Evolutionary conservation across 129 eudicot genomes (phyloP).

Genomic region (Smallanthus sonchifolius): DNA sequence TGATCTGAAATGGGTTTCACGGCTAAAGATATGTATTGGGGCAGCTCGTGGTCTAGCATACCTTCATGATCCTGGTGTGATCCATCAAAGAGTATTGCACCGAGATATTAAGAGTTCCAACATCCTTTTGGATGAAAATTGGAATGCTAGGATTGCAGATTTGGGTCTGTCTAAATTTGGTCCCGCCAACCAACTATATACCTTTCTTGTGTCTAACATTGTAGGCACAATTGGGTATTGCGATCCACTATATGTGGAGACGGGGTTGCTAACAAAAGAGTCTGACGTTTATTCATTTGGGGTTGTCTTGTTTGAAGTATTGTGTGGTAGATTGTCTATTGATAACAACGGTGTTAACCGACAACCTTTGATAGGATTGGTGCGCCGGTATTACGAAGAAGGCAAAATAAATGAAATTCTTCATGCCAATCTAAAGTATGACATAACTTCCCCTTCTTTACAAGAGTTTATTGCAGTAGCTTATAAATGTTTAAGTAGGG

Average conservation of each 20-base stretch:
- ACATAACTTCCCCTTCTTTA: not conserved
- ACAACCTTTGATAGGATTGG: not conserved
- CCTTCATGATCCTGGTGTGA: too few relatives aligned
- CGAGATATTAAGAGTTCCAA: too few relatives aligned
- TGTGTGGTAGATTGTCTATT: not conserved
- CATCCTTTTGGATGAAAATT: too few relatives aligned
- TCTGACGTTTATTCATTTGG: conserved; percentile 18
- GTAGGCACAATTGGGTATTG: conserved; percentile 22
- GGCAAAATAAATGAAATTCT: not conserved
- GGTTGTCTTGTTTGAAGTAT: conserved; percentile 9
- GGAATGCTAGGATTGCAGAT: too few relatives aligned
- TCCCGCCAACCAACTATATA: not conserved
- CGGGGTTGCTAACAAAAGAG: conserved; percentile 12
- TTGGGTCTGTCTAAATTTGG: too few relatives aligned
- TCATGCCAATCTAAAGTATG: not conserved
- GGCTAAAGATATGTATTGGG: too few relatives aligned
- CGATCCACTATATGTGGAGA: conserved; percentile 12
- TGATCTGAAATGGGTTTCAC: too few relatives aligned
- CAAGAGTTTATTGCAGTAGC: not conserved
- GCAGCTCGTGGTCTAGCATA: too few relatives aligned
- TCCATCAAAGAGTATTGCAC: too few relatives aligned
- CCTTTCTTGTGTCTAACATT: conserved; percentile 1
- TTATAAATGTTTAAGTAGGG: conserved; percentile 11
- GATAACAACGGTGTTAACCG: not conserved
- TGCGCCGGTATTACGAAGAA: not conserved